Base-by-base conservation (phyloP, 345 rosid genomes). In the Aethionema arabicum region DNA sequence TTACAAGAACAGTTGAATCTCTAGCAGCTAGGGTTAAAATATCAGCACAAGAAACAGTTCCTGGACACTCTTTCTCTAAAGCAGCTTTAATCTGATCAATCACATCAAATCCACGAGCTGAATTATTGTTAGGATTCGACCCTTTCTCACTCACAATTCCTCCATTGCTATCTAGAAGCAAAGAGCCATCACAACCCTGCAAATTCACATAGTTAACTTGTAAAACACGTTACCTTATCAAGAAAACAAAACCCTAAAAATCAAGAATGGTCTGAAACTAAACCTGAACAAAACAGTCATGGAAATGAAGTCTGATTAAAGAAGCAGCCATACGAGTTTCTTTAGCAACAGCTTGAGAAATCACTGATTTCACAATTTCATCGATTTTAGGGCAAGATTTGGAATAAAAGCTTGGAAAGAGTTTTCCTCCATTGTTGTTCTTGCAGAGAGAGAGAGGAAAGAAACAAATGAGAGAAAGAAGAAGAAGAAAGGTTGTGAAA, bases 121-220 rank as follows among this genome's bases (percentile, higher is more conserved):
- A 92, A 59, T 77, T 74, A 16, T 81, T 47, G 82, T 92, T 92
- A 4, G 96, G 91, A 71, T 67, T 78, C 0, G 98, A 85, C 71
- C 63, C 31, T 79, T 92, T 92, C 80, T 92, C 97, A 42, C 82
- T 87, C 21, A 65, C 49, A 56, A 92, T 74, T 46, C 71, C 59
- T 43, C 84, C 81, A 52, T 77, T 68, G 75, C 81, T 83, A 77
- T 89, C 98, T 40, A 92, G 66, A 72, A 92, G 64, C 45, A 89
- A 0, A 12, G 96, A 89, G 50, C 84, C 95, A 74, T 92, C 98
- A 71, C 96, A 92, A 3, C 98, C 98, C 98, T 92, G 75, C 59
- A 61, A 61, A 42, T 12, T 33, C 31, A 14, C 13, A 31, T 27
- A 61, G 50, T 35, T 52, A 52, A 49, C 45, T 63, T 56, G 42